Evolutionary conservation across 306 rosid species (phyloP).

Genomic region (Neltuma alba): DNA sequence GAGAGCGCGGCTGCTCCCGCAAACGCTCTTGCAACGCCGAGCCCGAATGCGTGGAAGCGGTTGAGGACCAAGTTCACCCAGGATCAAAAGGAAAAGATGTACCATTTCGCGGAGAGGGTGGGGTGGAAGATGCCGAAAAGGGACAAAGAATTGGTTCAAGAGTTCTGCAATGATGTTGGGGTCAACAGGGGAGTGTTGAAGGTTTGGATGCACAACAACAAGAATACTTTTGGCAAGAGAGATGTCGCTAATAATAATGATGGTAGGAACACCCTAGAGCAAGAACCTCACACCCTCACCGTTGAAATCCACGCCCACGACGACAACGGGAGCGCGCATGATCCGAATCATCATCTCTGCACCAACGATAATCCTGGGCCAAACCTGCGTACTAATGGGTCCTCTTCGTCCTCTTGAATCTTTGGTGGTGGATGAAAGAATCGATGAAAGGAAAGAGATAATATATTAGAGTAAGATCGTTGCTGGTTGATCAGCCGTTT

Average conservation of each 20-base stretch:
- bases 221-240: slow-evolving; percentile 61
- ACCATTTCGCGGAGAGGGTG: slow-evolving; percentile 68
- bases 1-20: slow-evolving; percentile 47
- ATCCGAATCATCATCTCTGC: slow-evolving; percentile 35
- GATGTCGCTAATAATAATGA: slow-evolving; percentile 34
- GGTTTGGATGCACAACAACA: slow-evolving; percentile 99
- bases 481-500: slow-evolving; percentile 47
- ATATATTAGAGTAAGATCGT: slow-evolving; percentile 51
- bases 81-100: slow-evolving; percentile 92
- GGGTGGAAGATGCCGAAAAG: slow-evolving; percentile 98
- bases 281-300: slow-evolving; percentile 30
- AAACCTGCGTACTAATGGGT: slow-evolving; percentile 75
- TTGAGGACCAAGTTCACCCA: slow-evolving; percentile 77
- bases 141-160: slow-evolving; percentile 66
- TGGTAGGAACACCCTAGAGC: slow-evolving; percentile 30
- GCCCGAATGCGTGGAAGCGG: slow-evolving; percentile 54
- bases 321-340: slow-evolving; percentile 22
- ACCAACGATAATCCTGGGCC: slow-evolving; percentile 42
- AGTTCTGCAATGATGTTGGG: slow-evolving; percentile 70
- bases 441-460: neutral
- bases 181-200: slow-evolving; percentile 77
- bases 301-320: slow-evolving; percentile 5
- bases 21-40: slow-evolving; percentile 18
- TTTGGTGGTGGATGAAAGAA: neutral
- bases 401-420: slow-evolving; percentile 90